Conservation (phyloP, 2,329 filamentous ascomycete species). For the Xylariaceae sp. region DNA sequence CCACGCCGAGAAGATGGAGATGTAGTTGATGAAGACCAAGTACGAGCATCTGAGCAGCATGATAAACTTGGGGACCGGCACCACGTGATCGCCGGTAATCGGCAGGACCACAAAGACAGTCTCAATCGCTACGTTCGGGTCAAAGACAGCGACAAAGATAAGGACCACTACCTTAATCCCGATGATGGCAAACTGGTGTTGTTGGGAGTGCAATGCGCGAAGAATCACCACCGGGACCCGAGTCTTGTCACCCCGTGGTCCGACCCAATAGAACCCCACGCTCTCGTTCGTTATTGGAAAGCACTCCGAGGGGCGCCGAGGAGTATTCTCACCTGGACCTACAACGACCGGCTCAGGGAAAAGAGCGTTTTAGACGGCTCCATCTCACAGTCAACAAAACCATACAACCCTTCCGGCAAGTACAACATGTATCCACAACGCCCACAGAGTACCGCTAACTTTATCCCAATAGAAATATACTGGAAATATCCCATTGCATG, state of each 20-base stretch:
- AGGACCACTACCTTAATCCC: slow-evolving; percentile 10
- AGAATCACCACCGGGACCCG: background rate
- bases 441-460: background rate
- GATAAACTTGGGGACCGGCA: no score
- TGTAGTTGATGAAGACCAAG: no score
- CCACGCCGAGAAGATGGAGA: no score
- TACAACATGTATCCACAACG: background rate
- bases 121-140: slow-evolving; percentile 9
- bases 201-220: slow-evolving; percentile 2
- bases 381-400: background rate
- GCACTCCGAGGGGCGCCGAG: background rate
- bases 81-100: background rate
- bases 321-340: slow-evolving; percentile 16
- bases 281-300: background rate
- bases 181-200: slow-evolving; percentile 10
- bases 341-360: slow-evolving; percentile 1
- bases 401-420: background rate
- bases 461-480: slow-evolving; percentile 1
- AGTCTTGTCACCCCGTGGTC: background rate
- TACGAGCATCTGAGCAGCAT: no score
- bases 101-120: slow-evolving; percentile 12
- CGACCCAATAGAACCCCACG: background rate
- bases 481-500: slow-evolving; percentile 15
- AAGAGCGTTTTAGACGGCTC: background rate
- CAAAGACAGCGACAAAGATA: background rate